Evolutionary conservation across 1,284 basidiomycete genomes (phyloP).

Genomic region (Ustilago xerochloae): DNA sequence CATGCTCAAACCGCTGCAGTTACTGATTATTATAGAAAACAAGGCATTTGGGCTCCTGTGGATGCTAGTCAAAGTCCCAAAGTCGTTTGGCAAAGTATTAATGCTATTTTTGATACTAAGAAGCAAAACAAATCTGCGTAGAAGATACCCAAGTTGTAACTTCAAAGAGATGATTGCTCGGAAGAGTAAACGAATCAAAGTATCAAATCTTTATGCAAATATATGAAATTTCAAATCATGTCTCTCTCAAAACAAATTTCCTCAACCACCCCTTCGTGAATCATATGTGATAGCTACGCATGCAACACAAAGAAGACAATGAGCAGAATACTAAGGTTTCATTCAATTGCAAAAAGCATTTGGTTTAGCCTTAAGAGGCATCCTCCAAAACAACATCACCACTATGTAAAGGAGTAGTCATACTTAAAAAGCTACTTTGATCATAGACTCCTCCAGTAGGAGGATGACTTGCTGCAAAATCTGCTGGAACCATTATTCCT

Average conservation of each 20-base stretch:
- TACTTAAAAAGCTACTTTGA: conserved; percentile 22
- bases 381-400: conserved; percentile 29
- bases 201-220: too few relatives aligned
- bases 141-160: neutral
- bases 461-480: conserved; percentile 28
- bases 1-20: conserved; percentile 94
- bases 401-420: conserved; percentile 6
- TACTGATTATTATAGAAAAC: conserved; percentile 93
- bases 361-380: too few relatives aligned
- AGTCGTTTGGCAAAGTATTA: conserved; percentile 88
- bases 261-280: too few relatives aligned
- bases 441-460: conserved; percentile 6
- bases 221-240: too few relatives aligned
- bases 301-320: neutral
- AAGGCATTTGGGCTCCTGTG: conserved; percentile 76
- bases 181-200: too few relatives aligned
- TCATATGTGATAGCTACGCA: neutral
- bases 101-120: conserved; percentile 66
- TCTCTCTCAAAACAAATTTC: too few relatives aligned
- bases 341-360: too few relatives aligned
- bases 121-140: conserved; percentile 14
- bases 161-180: too few relatives aligned
- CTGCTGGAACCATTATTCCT: conserved; percentile 11
- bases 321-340: neutral
- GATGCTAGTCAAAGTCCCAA: conserved; percentile 92